These are phyloP conservation scores for Hordeum marinum DNA, from an alignment of 176 grass and related monocot genomes.

Conservation along the genomic window DNA sequence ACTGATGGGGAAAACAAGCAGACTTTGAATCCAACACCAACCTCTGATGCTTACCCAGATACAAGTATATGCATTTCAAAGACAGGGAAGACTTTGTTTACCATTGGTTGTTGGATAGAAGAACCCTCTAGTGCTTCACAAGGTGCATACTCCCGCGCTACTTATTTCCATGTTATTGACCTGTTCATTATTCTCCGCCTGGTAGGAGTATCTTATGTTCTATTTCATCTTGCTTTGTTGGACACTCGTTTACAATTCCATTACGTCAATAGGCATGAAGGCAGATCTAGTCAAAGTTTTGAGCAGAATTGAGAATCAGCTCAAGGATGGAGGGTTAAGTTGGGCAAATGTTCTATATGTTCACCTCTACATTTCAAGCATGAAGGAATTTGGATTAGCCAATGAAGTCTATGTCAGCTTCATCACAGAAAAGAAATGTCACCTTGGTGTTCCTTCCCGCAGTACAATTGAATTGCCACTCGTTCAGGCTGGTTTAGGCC, in stretches of 20 bases:
- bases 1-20: constrained; percentile 29
- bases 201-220: not conserved
- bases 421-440: constrained; percentile 80
- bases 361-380: constrained; percentile 95
- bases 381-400: constrained; percentile 75
- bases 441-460: constrained; percentile 82
- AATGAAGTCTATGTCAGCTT: constrained; percentile 93
- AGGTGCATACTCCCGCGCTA: constrained; percentile 30
- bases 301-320: constrained; percentile 66
- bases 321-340: constrained; percentile 62
- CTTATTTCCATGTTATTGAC: not conserved
- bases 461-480: constrained; percentile 94
- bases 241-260: constrained; percentile 1
- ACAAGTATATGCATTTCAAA: constrained; percentile 51
- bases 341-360: constrained; percentile 91
- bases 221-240: not conserved
- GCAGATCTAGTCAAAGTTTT: constrained; percentile 67
- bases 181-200: not conserved
- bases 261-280: constrained; percentile 54
- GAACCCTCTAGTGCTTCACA: constrained; percentile 42
- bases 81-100: constrained; percentile 50
- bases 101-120: constrained; percentile 77
- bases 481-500: constrained; percentile 48
- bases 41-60: constrained; percentile 27
- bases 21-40: constrained; percentile 14